phyloP scores from a whole-genome alignment of 192 early-diverging fungal genomes.

The Backusella psychrophila region DNA sequence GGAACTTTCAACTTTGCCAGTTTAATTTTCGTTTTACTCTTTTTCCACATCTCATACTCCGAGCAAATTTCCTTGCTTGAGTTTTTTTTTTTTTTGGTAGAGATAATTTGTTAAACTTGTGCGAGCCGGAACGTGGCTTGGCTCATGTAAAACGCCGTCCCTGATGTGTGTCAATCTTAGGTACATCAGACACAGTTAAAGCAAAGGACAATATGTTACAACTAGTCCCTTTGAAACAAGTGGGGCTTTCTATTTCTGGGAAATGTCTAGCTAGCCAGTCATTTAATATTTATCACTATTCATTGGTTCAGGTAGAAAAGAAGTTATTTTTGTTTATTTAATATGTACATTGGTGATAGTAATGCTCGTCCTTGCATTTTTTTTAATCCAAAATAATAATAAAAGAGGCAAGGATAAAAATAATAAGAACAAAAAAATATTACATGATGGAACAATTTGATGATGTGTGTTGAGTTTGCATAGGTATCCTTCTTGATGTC shows the following conservation, averaged over 20 bases:
- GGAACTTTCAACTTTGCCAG: slow-evolving; percentile 12
- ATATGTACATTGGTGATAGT: not conserved
- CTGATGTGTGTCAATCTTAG: not conserved
- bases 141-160: not conserved
- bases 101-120: not conserved
- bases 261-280: no score
- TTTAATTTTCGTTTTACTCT: slow-evolving; percentile 15
- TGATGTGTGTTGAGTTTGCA: not conserved
- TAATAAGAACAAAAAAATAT: not conserved
- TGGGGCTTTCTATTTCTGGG: no score
- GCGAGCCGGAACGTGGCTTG: slow-evolving; percentile 7
- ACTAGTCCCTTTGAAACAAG: no score
- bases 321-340: not conserved
- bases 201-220: no score
- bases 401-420: not conserved
- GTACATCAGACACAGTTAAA: no score
- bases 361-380: not conserved
- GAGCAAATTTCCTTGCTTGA: not conserved
- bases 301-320: not conserved
- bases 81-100: not conserved
- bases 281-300: no score
- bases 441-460: not conserved
- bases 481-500: not conserved
- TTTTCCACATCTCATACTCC: slow-evolving; percentile 8
- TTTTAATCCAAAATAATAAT: not conserved